phyloP scores from a whole-genome alignment of 2,329 filamentous ascomycete genomes.

The Coniochaeta prunicola region DNA sequence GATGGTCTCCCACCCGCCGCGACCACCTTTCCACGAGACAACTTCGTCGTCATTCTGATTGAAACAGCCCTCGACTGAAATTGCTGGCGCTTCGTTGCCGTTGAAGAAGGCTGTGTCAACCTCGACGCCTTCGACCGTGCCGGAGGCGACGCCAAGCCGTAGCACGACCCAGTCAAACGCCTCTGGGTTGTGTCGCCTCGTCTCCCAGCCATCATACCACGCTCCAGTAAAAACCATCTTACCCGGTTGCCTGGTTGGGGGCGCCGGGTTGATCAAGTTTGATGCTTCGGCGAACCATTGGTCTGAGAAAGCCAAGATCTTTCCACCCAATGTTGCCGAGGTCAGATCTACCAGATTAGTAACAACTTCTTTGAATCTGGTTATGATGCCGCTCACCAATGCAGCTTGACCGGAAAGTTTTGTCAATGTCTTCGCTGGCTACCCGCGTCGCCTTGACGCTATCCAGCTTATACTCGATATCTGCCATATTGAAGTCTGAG shows the following conservation, averaged over 20 bases:
- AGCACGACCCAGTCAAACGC: slow-evolving; percentile 62
- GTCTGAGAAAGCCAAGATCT: slow-evolving; percentile 58
- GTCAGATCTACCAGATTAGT: slow-evolving; percentile 42
- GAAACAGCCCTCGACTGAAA: slow-evolving; percentile 73
- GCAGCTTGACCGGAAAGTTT: slow-evolving; percentile 51
- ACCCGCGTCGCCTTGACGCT: slow-evolving; percentile 41
- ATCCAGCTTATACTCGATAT: slow-evolving; percentile 49
- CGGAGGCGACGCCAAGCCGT: slow-evolving; percentile 61
- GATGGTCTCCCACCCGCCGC: slow-evolving; percentile 65
- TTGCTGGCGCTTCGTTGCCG: slow-evolving; percentile 73
- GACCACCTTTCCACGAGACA: slow-evolving; percentile 49
- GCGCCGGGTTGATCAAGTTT: slow-evolving; percentile 57
- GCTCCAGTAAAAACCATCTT: slow-evolving; percentile 64
- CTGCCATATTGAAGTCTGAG: slow-evolving; percentile 23
- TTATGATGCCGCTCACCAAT: slow-evolving; percentile 43
- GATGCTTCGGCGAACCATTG: slow-evolving; percentile 61
- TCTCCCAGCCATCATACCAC: slow-evolving; percentile 69
- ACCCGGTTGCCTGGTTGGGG: slow-evolving; percentile 55
- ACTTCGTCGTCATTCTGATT: slow-evolving; percentile 57
- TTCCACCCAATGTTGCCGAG: slow-evolving; percentile 54
- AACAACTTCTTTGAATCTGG: background rate
- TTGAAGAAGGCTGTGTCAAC: slow-evolving; percentile 77
- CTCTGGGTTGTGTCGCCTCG: slow-evolving; percentile 55
- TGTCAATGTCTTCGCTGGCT: slow-evolving; percentile 48
- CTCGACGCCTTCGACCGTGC: slow-evolving; percentile 66